phyloP scores from a whole-genome alignment of 73 alveolate genomes.

The Urostyla sp. region DNA sequence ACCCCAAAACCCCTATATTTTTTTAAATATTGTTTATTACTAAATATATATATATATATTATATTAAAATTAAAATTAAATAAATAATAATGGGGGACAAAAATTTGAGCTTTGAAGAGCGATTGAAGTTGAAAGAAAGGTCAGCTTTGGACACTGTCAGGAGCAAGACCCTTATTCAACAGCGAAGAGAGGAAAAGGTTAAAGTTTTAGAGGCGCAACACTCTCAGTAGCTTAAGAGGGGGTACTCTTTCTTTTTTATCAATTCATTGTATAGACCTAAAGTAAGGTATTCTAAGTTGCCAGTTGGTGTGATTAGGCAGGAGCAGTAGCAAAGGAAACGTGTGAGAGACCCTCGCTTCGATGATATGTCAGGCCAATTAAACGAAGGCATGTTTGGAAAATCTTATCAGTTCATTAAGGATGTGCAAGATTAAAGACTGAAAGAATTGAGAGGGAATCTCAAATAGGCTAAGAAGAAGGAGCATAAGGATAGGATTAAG shows the following conservation, averaged over 20 bases:
- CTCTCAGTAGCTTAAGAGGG: neutral
- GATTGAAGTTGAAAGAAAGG: slow-evolving; percentile 36
- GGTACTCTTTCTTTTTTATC: neutral
- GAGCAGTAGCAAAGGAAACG: neutral
- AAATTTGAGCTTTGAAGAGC: slow-evolving; percentile 45
- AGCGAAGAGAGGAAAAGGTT: slow-evolving; percentile 28
- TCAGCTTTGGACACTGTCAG: slow-evolving; percentile 34
- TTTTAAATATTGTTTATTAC: too few relatives aligned
- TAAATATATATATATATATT: too few relatives aligned
- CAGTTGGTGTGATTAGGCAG: slow-evolving; percentile 18
- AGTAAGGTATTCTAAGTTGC: slow-evolving; percentile 18
- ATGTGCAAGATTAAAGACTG: neutral
- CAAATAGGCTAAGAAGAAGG: slow-evolving; percentile 10
- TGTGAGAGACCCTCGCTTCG: slow-evolving; percentile 32
- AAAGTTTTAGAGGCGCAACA: neutral
- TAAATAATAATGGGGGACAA: too few relatives aligned
- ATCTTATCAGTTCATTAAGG: slow-evolving; percentile 16
- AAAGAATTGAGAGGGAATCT: neutral
- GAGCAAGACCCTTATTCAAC: neutral
- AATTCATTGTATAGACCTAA: slow-evolving; percentile 23
- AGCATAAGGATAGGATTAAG: neutral
- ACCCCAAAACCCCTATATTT: too few relatives aligned
- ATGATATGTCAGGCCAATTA: neutral
- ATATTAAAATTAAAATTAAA: too few relatives aligned
- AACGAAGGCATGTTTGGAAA: slow-evolving; percentile 12